phyloP scores from a whole-genome alignment of 2,329 filamentous ascomycete species.

The Bipolaris oryzae region DNA sequence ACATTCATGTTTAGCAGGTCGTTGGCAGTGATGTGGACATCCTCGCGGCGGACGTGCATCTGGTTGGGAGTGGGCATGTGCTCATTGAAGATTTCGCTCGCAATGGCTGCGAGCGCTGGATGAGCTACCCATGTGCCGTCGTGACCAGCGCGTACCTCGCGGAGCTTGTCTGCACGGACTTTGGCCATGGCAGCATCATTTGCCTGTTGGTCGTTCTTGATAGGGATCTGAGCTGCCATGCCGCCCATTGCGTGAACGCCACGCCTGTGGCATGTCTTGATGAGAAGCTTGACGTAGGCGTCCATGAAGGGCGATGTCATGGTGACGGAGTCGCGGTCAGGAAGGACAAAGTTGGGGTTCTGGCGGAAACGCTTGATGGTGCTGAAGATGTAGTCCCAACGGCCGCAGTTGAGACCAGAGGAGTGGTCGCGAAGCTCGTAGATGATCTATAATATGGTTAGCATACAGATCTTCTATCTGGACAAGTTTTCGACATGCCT shows the following conservation, averaged over 20 bases:
- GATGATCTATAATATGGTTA: slow-evolving; percentile 70
- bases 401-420: slow-evolving; percentile 94
- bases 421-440: slow-evolving; percentile 98
- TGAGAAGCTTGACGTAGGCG: slow-evolving; percentile 92
- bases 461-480: neutral
- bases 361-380: slow-evolving; percentile 99
- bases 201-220: slow-evolving; percentile 89
- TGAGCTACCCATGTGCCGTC: slow-evolving; percentile 98
- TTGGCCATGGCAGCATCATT: slow-evolving; percentile 95
- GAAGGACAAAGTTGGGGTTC: slow-evolving; percentile 89
- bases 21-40: slow-evolving; percentile 82
- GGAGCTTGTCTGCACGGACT: slow-evolving; percentile 92
- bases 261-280: slow-evolving; percentile 96
- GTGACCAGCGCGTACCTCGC: slow-evolving; percentile 92
- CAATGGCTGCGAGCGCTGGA: slow-evolving; percentile 86
- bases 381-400: slow-evolving; percentile 99
- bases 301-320: slow-evolving; percentile 99
- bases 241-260: slow-evolving; percentile 99
- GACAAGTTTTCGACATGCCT: slow-evolving; percentile 53
- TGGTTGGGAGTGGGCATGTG: slow-evolving; percentile 99
- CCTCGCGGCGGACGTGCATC: slow-evolving; percentile 86
- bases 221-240: slow-evolving; percentile 98
- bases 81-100: slow-evolving; percentile 93
- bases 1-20: slow-evolving; percentile 99
- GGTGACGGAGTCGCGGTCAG: slow-evolving; percentile 87